Base-by-base conservation (phyloP, 768 basidiomycete species). In the Psilocybe sp. region DNA sequence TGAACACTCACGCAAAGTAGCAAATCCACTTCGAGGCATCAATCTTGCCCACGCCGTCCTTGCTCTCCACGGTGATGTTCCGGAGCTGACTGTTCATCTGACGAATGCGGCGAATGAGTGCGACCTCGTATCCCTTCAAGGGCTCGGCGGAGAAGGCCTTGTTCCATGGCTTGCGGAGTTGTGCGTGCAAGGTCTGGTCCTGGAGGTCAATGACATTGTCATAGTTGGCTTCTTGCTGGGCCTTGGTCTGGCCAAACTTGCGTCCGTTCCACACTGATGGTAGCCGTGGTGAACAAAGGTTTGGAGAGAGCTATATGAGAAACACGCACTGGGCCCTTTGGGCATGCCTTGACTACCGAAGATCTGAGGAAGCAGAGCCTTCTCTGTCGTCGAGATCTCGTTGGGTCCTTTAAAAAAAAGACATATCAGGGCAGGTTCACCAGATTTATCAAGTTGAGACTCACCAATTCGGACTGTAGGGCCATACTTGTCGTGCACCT, bases 401-500 rank as follows among this genome's bases (percentile, higher is more conserved):
- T 77, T 77, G 18, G 74, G 48, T 33, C 43, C 43, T 44, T 23
- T 28, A 7, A n/a, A 31, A n/a, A 31, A 7, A 28, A 3, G 23
- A 7, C 23, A 28, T 28, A 7, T 28, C 23, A 28, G 23, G 7
- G 23, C 15, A 13, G n/a, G 14, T 15, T 2, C 9, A 28, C 32
- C 11, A 43, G 42, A 43, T n/a, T 4, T 31, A 20, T 2, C 51
- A 18, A 23, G 10, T 7, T 5, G 3, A 7, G 3, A 44, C 69
- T 31, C 47, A 79, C 82, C 83, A 33, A 77, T 72, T 34, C 84
- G 70, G n/a, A 85, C 80, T 32, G 78, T 64, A n/a, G 78, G 70
- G 0, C 83, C 83, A 51, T 83, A 82, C 18, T 63, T 65, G 11
- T 71, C 67, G 56, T 84, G 83, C 32, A 84, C 53, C 4, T 57